These are phyloP conservation scores for Debaryomycetaceae sp. DNA, from an alignment of 1,139 yeast genomes.

Conservation along the genomic window DNA sequence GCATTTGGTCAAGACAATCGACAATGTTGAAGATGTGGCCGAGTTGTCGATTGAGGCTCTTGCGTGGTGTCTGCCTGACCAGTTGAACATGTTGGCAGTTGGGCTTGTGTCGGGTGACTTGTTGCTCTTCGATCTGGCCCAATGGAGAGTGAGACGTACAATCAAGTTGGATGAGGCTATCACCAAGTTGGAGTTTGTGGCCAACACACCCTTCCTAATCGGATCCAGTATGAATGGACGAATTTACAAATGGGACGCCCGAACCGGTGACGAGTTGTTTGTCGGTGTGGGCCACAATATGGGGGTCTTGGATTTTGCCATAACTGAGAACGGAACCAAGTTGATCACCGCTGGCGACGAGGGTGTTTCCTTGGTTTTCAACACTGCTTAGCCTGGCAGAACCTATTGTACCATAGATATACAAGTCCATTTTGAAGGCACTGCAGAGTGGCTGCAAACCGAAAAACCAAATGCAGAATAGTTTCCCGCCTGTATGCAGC, in stretches of 20 bases:
- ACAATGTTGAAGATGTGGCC: constrained; percentile 56
- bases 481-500: too few relatives aligned
- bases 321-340: constrained; percentile 58
- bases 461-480: too few relatives aligned
- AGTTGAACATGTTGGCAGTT: constrained; percentile 61
- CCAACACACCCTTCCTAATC: constrained; percentile 51
- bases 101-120: constrained; percentile 90
- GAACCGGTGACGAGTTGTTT: constrained; percentile 74
- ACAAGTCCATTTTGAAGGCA: too few relatives aligned
- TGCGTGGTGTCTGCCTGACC: constrained; percentile 67
- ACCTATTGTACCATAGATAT: too few relatives aligned
- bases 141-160: constrained; percentile 80
- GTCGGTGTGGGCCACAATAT: constrained; percentile 88
- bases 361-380: constrained; percentile 81
- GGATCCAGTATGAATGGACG: constrained; percentile 84
- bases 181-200: constrained; percentile 70
- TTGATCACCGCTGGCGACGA: constrained; percentile 97
- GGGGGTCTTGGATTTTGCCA: constrained; percentile 84
- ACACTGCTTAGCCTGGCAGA: too few relatives aligned
- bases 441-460: too few relatives aligned
- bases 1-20: constrained; percentile 60
- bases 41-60: constrained; percentile 85
- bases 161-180: constrained; percentile 74
- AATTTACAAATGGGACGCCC: constrained; percentile 82
- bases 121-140: constrained; percentile 71